Evolutionary conservation across 2,329 filamentous ascomycete species (phyloP), one percentile per base, ranked within the genome.

Genomic region (Botrytis tulipae): DNA sequence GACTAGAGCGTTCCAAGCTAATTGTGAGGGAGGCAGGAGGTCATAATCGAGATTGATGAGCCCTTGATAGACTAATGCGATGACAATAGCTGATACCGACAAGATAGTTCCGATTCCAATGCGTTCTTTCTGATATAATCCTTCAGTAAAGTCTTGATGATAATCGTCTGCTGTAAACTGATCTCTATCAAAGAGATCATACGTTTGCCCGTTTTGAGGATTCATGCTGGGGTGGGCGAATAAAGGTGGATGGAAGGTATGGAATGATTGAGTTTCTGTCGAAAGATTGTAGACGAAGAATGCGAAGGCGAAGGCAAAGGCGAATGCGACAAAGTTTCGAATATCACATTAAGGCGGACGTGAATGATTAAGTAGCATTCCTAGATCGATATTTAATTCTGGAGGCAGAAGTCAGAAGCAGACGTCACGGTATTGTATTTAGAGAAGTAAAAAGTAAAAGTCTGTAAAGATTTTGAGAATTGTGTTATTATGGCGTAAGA

Each of bases 1-100:
- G 72, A 93, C 86, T 44, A 91, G 74, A 40, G 81, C 80, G 82
- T 92, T 87, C 90, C 91, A 93, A 54, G 89, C 79, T 70, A 90
- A 80, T 77, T 86, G 83, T 73, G 84, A 79, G 78, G 86, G 78
- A 76, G 82, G 80, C 8, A 85, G 77, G 35, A 84, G 78, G 74
- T 82, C 78, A 77, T 80, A 82, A 70, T 81, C 80, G 35, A 80
- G 74, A 42, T 69, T 69, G 32, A 74, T 74, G n/a, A 81, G 70
- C 14, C 78, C 75, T 25, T 80, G 78, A 70, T 82, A 82, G 46
- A 80, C 67, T 48, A 80, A 18, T 8, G 79, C 75, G 37, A 76
- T 8, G 32, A 76, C 44, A 60, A 78, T 78, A 40, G 82, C 44
- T n/a, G 79, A 32, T 14, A 78, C 7, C 14, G 79, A 74, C 42